Evolutionary conservation across 2,329 filamentous ascomycete genomes (phyloP).

Genomic region (Fusarium sp.): DNA sequence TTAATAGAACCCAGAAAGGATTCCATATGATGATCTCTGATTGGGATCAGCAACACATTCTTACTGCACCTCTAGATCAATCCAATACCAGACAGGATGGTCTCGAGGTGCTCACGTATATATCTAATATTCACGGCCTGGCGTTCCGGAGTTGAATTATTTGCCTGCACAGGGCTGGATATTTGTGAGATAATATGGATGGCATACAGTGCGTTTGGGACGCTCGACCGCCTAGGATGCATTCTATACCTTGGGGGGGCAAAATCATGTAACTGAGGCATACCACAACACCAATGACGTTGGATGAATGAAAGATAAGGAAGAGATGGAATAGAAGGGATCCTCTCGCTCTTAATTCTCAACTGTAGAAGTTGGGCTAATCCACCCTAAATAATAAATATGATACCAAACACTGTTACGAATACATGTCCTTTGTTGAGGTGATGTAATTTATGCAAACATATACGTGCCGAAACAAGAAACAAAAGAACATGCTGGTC

Average conservation of each 20-base stretch:
- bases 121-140: slow-evolving; percentile 43
- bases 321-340: slow-evolving; percentile 22
- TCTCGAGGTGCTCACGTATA: slow-evolving; percentile 24
- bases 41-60: slow-evolving; percentile 9
- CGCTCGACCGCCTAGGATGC: not conserved
- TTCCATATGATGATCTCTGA: slow-evolving; percentile 18
- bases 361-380: slow-evolving; percentile 19
- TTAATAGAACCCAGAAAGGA: slow-evolving; percentile 43
- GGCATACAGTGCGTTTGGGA: slow-evolving; percentile 3
- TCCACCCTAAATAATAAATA: slow-evolving; percentile 17
- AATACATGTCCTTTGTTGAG: not conserved
- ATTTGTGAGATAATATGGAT: slow-evolving; percentile 30
- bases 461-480: not conserved
- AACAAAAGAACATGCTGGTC: slow-evolving; percentile 7
- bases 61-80: slow-evolving; percentile 19
- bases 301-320: slow-evolving; percentile 18
- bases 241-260: slow-evolving; percentile 7
- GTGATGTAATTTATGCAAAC: not conserved
- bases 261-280: slow-evolving; percentile 14
- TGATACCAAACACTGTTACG: slow-evolving; percentile 15
- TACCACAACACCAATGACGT: slow-evolving; percentile 14
- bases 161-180: slow-evolving; percentile 3
- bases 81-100: not conserved
- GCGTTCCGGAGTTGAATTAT: slow-evolving; percentile 40
- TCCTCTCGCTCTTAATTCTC: slow-evolving; percentile 25